phyloP scores from a whole-genome alignment of 2,329 filamentous ascomycete species.

The Fusarium paranaense region DNA sequence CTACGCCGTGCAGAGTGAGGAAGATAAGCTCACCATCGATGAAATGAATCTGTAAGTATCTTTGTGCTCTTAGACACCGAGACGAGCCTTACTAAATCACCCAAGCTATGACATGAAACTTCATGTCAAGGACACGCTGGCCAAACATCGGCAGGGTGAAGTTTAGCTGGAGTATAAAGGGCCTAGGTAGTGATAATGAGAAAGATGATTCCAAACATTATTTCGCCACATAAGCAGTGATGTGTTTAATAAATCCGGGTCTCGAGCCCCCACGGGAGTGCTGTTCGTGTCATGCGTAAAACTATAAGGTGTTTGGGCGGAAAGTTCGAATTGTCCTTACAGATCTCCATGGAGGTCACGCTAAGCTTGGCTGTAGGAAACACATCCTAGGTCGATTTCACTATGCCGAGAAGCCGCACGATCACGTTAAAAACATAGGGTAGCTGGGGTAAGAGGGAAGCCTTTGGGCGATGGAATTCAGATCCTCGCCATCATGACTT shows the following conservation, averaged over 20 bases:
- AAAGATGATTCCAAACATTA: not conserved
- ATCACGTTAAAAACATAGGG: not conserved
- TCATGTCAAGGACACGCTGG: not conserved
- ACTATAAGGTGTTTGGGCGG: too few species aligned
- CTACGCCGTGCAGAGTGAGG: conserved; percentile 2
- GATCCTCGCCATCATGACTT: not conserved
- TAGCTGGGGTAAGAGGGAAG: not conserved
- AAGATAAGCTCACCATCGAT: conserved; percentile 11
- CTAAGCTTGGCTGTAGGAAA: too few species aligned
- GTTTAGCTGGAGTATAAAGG: not conserved
- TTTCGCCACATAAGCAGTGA: not conserved
- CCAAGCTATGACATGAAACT: not conserved
- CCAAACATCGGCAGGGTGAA: not conserved
- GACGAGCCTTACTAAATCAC: not conserved
- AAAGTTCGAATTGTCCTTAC: not conserved
- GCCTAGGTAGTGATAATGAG: not conserved
- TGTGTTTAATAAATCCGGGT: not conserved
- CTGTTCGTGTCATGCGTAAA: too few species aligned
- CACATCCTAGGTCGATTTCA: not conserved
- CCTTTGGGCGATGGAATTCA: not conserved
- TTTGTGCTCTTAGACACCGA: not conserved
- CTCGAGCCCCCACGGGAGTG: too few species aligned
- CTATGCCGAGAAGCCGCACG: not conserved
- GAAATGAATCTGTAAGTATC: conserved; percentile 15
- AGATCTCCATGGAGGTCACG: not conserved